Evolutionary conservation across 2,329 filamentous ascomycete genomes (phyloP), one percentile per base, ranked within the genome.

Genomic region (Macrophomina tecta): DNA sequence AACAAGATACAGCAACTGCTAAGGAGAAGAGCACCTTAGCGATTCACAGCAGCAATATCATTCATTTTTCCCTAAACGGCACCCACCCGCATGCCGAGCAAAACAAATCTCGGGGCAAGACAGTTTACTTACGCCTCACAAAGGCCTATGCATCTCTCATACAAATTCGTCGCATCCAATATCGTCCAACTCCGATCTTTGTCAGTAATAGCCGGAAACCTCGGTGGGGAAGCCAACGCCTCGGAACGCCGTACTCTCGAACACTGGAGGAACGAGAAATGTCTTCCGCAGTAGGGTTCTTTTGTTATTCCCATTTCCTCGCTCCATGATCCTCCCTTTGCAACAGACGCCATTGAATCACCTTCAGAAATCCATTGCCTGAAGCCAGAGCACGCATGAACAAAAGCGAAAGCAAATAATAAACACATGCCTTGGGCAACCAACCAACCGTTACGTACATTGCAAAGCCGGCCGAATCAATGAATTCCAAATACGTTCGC

Each of bases 191-290:
- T 7, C 18, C 5, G 3, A n/a, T 49, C 6, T 28, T 49, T 5
- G 16, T 49, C n/a, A 28, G 23, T 32, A 32, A 14, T 28, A 36
- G 34, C 34, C 42, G 16, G 42, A 38, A 30, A 8, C 32, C 49
- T 30, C 14, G 34, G 49, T 18, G 18, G 18, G 18, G 52, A 5
- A 12, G 23, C 23, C 23, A 55, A 55, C 52, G 52, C 52, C 52
- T 23, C 18, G 32, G 11, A 55, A 55, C 52, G 52, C 52, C 52
- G 14, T 55, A 34, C 52, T 55, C 14, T 38, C 16, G 34, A 55
- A 55, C 52, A 18, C n/a, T 16, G 32, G 32, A 18, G 11, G 32
- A 55, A 38, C 14, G 32, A 40, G 52, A 40, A 23, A 40, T 49
- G 5, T 28, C 23, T 9, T 18, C 46, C 23, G 18, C n/a, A 49